These are phyloP conservation scores for Ocimum tenuiflorum DNA, from an alignment of 257 asterid species.

Conservation along the genomic window DNA sequence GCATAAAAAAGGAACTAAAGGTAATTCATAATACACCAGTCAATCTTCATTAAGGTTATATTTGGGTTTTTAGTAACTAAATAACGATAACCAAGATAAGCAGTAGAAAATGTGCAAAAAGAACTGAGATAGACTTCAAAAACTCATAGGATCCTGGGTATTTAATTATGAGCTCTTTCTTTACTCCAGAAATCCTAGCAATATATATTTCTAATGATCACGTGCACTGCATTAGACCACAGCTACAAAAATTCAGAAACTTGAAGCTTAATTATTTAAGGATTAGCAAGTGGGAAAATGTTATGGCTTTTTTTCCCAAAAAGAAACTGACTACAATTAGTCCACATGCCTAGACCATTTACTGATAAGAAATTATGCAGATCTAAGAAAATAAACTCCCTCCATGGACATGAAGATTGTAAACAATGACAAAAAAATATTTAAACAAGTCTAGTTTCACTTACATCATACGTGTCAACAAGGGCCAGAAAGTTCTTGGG, in stretches of 20 bases:
- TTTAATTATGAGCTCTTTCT: not conserved
- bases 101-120: not conserved
- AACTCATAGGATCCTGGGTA: not conserved
- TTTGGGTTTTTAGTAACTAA: not conserved
- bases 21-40: not conserved
- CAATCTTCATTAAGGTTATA: not conserved
- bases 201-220: not conserved
- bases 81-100: not conserved
- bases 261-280: not conserved
- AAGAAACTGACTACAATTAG: not conserved
- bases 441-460: constrained; percentile 11
- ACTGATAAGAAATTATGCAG: not conserved
- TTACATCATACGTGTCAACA: constrained; percentile 94
- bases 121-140: not conserved
- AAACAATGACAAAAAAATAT: not conserved
- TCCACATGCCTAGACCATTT: not conserved
- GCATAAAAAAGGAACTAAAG: not conserved
- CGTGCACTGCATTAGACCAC: not conserved
- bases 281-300: not conserved
- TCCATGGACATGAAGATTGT: not conserved
- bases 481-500: constrained; percentile 83
- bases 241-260: not conserved
- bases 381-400: not conserved
- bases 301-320: not conserved
- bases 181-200: too few species aligned